Evolutionary conservation across 805 yeast species (phyloP).

Genomic region (Myxozyma neotropica): DNA sequence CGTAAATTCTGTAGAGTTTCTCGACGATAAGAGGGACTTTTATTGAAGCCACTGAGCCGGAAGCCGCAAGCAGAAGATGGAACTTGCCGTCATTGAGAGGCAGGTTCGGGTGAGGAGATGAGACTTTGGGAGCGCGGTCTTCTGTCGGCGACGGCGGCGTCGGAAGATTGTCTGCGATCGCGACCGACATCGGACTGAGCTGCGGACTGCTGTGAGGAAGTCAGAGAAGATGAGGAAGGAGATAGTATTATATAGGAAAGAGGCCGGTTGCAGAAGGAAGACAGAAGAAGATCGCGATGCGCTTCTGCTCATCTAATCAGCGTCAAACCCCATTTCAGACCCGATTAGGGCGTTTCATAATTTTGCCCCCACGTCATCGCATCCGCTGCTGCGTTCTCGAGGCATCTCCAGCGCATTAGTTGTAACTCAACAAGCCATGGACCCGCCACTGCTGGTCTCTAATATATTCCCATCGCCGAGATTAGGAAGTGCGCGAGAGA

Average conservation of each 20-base stretch:
- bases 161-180: slow-evolving; percentile 11
- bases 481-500: not conserved
- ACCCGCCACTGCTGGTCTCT: slow-evolving; percentile 8
- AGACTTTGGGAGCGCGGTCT: not conserved
- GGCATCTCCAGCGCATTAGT: no score
- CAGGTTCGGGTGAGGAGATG: slow-evolving; percentile 23
- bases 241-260: no score
- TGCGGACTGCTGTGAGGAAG: no score
- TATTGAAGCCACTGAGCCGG: slow-evolving; percentile 96
- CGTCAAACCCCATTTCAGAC: no score
- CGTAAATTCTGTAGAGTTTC: slow-evolving; percentile 78
- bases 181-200: no score
- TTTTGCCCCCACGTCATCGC: no score
- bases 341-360: no score
- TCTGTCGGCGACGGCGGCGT: slow-evolving; percentile 2
- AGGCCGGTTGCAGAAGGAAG: no score
- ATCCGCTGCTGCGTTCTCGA: not conserved
- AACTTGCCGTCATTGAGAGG: slow-evolving; percentile 72
- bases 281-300: no score
- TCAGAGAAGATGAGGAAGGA: no score
- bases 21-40: slow-evolving; percentile 89
- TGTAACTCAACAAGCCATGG: slow-evolving; percentile 4
- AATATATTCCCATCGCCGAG: not conserved
- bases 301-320: no score
- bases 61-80: slow-evolving; percentile 87